Evolutionary conservation across 805 yeast genomes (phyloP), one percentile per base, ranked within the genome.

Genomic region (Wickerhamomyces mucosus): DNA sequence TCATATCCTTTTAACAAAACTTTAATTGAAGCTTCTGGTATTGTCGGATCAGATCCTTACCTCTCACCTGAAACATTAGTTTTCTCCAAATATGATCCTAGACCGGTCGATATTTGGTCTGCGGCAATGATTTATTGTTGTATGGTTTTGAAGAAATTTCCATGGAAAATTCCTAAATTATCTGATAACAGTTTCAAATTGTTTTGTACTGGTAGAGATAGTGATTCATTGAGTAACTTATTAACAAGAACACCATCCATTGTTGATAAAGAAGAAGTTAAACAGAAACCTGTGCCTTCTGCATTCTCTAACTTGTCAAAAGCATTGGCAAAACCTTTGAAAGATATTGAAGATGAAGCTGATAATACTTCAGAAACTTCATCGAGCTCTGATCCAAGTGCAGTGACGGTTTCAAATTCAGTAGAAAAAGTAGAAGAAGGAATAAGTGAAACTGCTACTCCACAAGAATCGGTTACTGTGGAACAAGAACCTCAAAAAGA

Each of bases 101-200:
- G 94, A 41, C 94, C 96, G 1, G 94, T 86, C 6, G 96, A 86
- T 59, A 73, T 86, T 28, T 86, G 96, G 96, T 82, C 95, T 6
- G 75, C 76, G 21, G 95, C 95, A 7, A 84, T 86, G 37, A 82
- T 86, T 29, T 82, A 81, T 56, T 83, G 94, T 43, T 86, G 96
- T 61, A 85, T 86, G 95, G 72, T 83, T 37, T 64, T 86, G 53
- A 79, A 84, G 51, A 81, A 85, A 59, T 86, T 86, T 59, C 96
- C 96, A 7, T 86, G 96, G 96, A 85, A 84, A 51, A 83, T 84
- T 7, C 96, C 96, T 7, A 79, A 83, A 48, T 56, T 75, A 31
- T 65, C 78, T 31, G 96, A 86, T 55, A 72, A 76, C 43, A 78
- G 92, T 39, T 88, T 86, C 60, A 83, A 81, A 56, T 54, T 83